Evolutionary conservation across 2,329 filamentous ascomycete species (phyloP).

Genomic region (Alternaria brassicae): DNA sequence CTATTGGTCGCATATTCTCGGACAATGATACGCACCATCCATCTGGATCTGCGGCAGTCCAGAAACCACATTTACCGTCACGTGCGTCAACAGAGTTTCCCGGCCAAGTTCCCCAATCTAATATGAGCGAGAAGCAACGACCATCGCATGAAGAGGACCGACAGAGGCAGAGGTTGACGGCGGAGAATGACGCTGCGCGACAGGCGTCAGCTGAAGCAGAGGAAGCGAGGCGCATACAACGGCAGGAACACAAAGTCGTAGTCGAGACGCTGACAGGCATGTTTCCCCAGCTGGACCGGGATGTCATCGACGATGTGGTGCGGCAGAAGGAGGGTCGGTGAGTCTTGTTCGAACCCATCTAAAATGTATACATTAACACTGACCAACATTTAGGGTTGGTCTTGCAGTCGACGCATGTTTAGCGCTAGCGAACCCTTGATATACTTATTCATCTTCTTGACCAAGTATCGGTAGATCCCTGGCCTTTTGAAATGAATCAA

Average conservation of each 20-base stretch:
- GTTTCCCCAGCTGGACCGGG: slow-evolving; percentile 94
- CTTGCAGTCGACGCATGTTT: slow-evolving; percentile 24
- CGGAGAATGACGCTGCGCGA: slow-evolving; percentile 85
- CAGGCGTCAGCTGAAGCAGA: slow-evolving; percentile 91
- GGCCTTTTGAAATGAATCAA: not conserved
- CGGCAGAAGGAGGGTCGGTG: slow-evolving; percentile 93
- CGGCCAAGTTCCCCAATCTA: slow-evolving; percentile 1
- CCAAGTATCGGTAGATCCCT: not conserved
- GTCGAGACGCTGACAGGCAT: slow-evolving; percentile 94
- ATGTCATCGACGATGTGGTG: slow-evolving; percentile 96
- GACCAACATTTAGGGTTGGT: slow-evolving; percentile 12
- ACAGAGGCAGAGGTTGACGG: slow-evolving; percentile 60
- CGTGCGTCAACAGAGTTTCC: slow-evolving; percentile 49
- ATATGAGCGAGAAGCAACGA: slow-evolving; percentile 21
- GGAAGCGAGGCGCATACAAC: slow-evolving; percentile 82
- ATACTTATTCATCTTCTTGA: not conserved
- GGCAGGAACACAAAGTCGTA: slow-evolving; percentile 85
- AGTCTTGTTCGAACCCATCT: slow-evolving; percentile 50
- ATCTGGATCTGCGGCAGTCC: slow-evolving; percentile 54
- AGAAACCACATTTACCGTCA: slow-evolving; percentile 56
- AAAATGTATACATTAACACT: not conserved
- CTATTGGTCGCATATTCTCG: slow-evolving; percentile 93
- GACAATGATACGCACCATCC: slow-evolving; percentile 60
- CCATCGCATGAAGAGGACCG: slow-evolving; percentile 38
- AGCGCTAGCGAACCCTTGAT: slow-evolving; percentile 23